Conservation (phyloP, 192 early-diverging fungal genomes). For the Linderina pennispora region DNA sequence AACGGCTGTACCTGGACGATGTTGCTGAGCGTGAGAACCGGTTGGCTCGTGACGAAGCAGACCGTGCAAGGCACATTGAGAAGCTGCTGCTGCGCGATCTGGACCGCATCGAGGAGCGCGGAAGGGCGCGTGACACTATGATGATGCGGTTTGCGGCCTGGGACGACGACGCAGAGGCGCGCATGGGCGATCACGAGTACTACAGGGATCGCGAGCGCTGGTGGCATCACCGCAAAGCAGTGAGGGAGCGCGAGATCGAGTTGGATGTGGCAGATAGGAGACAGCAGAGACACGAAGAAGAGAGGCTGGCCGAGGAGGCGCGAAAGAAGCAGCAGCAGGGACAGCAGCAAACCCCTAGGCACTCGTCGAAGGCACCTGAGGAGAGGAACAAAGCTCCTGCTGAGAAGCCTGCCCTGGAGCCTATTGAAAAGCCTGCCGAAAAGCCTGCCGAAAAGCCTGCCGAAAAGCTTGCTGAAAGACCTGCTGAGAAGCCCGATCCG, state of each 20-base stretch:
- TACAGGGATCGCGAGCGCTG: constrained; percentile 73
- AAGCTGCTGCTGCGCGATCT: constrained; percentile 29
- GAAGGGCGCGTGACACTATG: constrained; percentile 10
- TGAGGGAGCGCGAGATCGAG: constrained; percentile 62
- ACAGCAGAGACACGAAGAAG: too few species aligned
- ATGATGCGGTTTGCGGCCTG: constrained; percentile 18
- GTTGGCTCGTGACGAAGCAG: constrained; percentile 9
- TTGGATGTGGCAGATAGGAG: constrained; percentile 61
- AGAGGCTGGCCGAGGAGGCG: too few species aligned
- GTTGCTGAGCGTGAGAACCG: constrained; percentile 21
- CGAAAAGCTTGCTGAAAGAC: too few species aligned
- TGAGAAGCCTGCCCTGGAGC: too few species aligned
- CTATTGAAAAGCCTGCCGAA: too few species aligned
- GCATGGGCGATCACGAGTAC: constrained; percentile 53
- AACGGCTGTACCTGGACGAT: constrained; percentile 13
- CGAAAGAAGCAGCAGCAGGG: constrained; percentile 49
- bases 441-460: too few species aligned
- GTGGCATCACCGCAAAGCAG: constrained; percentile 58
- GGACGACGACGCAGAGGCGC: constrained; percentile 31
- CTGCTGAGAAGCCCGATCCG: too few species aligned
- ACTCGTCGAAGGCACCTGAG: too few species aligned
- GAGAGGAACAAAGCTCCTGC: too few species aligned
- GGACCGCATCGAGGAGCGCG: constrained; percentile 24
- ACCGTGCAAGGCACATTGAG: constrained; percentile 20
- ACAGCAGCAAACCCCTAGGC: constrained; percentile 18